A percentile compares a stretch with the other conserved stretches of the same genome.
These are phyloP conservation scores for Hygrophila difformis DNA, from an alignment of 257 asterid species.

Conservation along the genomic window DNA sequence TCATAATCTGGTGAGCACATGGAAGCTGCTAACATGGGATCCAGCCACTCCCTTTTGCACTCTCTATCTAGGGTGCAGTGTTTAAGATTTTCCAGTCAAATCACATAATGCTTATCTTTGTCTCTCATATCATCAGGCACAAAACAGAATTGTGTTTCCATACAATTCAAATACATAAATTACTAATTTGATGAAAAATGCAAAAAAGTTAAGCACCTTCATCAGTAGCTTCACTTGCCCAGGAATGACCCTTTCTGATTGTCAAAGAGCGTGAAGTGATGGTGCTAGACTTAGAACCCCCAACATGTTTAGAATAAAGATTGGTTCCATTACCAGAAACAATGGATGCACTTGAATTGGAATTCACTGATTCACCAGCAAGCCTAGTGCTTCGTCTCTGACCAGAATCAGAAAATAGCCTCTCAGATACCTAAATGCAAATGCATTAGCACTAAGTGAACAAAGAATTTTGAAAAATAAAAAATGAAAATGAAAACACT, in stretches of 20 bases:
- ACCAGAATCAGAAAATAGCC: slow-evolving; percentile 88
- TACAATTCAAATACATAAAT: neutral
- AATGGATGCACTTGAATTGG: slow-evolving; percentile 36
- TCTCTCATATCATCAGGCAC: no score
- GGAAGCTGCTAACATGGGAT: neutral
- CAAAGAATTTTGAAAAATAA: no score
- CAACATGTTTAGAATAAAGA: slow-evolving; percentile 59
- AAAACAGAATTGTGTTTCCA: slow-evolving; percentile 9
- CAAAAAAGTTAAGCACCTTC: slow-evolving; percentile 55
- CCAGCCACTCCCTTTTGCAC: neutral
- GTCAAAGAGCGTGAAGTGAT: slow-evolving; percentile 56
- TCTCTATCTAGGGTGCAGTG: slow-evolving; percentile 6
- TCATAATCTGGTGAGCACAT: neutral
- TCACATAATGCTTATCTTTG: no score
- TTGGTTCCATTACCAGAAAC: slow-evolving; percentile 61
- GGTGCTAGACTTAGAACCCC: slow-evolving; percentile 51
- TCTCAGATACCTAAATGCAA: slow-evolving; percentile 77
- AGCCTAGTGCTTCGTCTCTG: slow-evolving; percentile 91
- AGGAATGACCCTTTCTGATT: slow-evolving; percentile 64
- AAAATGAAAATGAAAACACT: no score
- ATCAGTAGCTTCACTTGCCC: slow-evolving; percentile 52
- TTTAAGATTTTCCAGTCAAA: slow-evolving; percentile 7
- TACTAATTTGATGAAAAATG: slow-evolving; percentile 3
- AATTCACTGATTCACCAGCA: slow-evolving; percentile 66
- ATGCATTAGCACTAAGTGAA: slow-evolving; percentile 9